These are phyloP conservation scores for Mycosphaerella arachidis DNA, from an alignment of 2,329 filamentous ascomycete genomes.

Conservation along the genomic window DNA sequence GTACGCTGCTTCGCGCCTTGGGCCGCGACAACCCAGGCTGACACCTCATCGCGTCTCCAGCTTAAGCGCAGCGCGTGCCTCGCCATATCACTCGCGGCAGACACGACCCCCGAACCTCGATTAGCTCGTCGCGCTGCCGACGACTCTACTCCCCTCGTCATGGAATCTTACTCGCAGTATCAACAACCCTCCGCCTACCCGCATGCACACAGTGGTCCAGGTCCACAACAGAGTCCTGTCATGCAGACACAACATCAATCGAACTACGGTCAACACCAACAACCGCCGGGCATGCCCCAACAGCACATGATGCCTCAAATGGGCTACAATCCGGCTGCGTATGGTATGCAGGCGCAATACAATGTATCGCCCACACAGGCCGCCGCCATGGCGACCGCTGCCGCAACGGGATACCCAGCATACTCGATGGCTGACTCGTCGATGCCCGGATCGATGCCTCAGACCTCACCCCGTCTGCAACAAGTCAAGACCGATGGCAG, in stretches of 20 bases:
- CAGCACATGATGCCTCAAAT: constrained; percentile 62
- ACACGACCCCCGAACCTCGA: constrained; percentile 19
- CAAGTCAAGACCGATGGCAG: constrained; percentile 57
- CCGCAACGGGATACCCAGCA: constrained; percentile 76
- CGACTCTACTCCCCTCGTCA: constrained; percentile 30
- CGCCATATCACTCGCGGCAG: constrained; percentile 7
- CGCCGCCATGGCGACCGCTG: constrained; percentile 89
- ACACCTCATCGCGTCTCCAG: constrained; percentile 18
- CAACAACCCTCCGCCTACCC: constrained; percentile 38
- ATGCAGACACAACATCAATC: constrained; percentile 64
- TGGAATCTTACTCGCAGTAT: constrained; percentile 47
- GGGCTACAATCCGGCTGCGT: constrained; percentile 69
- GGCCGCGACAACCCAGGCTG: constrained; percentile 22
- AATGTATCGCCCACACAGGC: constrained; percentile 79
- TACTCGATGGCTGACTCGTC: constrained; percentile 66
- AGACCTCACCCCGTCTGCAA: constrained; percentile 70
- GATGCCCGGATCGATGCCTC: constrained; percentile 60
- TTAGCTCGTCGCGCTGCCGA: constrained; percentile 12
- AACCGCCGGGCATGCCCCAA: constrained; percentile 55
- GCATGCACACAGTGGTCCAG: constrained; percentile 37
- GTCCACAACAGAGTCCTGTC: constrained; percentile 65
- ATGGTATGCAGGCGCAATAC: constrained; percentile 69
- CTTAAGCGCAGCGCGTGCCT: constrained; percentile 12
- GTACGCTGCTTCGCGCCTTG: constrained; percentile 12
- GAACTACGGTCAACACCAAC: constrained; percentile 53